Evolutionary conservation across 225 moss, liverwort and hornwort genomes (phyloP).

Genomic region (Marchantia polymorpha): DNA sequence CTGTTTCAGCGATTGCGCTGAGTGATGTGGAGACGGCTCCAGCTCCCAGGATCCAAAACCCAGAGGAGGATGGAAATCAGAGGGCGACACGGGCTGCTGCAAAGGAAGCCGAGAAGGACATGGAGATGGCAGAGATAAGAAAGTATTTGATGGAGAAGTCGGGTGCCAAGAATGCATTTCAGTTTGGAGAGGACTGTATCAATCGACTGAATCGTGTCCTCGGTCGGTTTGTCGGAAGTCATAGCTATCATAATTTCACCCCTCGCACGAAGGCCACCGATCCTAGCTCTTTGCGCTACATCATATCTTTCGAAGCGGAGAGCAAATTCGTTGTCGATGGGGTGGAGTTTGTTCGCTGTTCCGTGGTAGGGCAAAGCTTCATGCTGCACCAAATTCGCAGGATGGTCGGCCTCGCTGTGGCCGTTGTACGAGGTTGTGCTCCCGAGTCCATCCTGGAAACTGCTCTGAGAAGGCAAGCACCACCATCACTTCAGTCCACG

Average conservation of each 20-base stretch:
- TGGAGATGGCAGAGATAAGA: too few species aligned
- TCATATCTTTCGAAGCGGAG: constrained; percentile 65
- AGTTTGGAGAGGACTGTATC: constrained; percentile 54
- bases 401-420: constrained; percentile 92
- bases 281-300: constrained; percentile 76
- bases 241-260: constrained; percentile 90
- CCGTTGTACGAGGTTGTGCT: constrained; percentile 70
- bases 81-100: too few species aligned
- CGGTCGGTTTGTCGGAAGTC: constrained; percentile 56
- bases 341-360: constrained; percentile 75
- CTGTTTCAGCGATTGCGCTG: too few species aligned
- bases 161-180: constrained; percentile 36
- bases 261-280: constrained; percentile 70
- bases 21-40: too few species aligned
- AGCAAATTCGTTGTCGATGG: constrained; percentile 59
- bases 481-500: neutral
- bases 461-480: constrained; percentile 60
- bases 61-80: too few species aligned
- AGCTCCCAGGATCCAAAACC: too few species aligned
- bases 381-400: constrained; percentile 95
- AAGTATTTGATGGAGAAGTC: neutral
- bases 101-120: too few species aligned
- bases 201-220: constrained; percentile 58
- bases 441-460: constrained; percentile 61
- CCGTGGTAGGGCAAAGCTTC: constrained; percentile 87